Evolutionary conservation across 1,284 basidiomycete species (phyloP).

Genomic region (Blastosporella zonata): DNA sequence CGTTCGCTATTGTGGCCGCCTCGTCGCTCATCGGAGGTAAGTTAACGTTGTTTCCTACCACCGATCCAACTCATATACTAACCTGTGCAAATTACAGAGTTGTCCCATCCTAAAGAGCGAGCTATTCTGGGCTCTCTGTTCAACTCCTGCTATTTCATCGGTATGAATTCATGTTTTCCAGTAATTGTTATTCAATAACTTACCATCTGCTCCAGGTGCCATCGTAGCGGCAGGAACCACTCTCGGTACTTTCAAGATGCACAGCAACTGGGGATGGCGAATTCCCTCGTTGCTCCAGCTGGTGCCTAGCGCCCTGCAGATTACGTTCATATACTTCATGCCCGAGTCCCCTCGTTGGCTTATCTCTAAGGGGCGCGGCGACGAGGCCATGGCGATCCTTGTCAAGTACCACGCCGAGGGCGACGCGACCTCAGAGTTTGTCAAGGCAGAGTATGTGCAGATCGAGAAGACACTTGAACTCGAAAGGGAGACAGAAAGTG

Average conservation of each 20-base stretch:
- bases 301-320: constrained; percentile 44
- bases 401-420: constrained; percentile 51
- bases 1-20: constrained; percentile 46
- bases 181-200: neutral
- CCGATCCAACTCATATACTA: neutral
- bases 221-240: constrained; percentile 46
- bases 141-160: constrained; percentile 46
- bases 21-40: constrained; percentile 45
- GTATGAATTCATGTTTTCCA: constrained; percentile 18
- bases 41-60: neutral
- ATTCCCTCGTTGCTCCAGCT: constrained; percentile 57
- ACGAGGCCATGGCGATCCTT: constrained; percentile 48
- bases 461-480: constrained; percentile 24
- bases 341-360: constrained; percentile 66
- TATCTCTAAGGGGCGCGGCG: constrained; percentile 45
- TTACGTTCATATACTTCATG: constrained; percentile 46
- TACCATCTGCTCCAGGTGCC: constrained; percentile 29
- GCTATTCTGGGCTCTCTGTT: constrained; percentile 47
- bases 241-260: constrained; percentile 46
- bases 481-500: constrained; percentile 39
- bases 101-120: constrained; percentile 49
- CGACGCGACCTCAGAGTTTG: constrained; percentile 43
- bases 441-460: constrained; percentile 26
- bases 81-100: constrained; percentile 30
- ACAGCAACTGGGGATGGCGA: constrained; percentile 51